Evolutionary conservation across 78 protist genomes (phyloP).

Genomic region (Bodo saltans): DNA sequence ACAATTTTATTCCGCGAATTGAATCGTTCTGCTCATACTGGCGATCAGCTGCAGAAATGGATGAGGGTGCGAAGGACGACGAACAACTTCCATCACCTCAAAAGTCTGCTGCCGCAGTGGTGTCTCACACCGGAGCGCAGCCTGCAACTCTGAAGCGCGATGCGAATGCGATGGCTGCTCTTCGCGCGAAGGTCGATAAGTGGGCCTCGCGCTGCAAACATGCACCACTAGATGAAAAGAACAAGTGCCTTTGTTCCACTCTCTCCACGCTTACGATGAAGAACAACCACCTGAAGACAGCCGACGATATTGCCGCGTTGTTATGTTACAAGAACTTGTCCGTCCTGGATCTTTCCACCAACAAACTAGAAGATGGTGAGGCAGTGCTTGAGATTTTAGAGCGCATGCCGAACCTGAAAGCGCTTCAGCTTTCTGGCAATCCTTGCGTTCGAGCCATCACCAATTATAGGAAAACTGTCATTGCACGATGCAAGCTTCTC

Average conservation of each 20-base stretch:
- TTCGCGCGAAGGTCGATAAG: too few relatives aligned
- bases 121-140: too few relatives aligned
- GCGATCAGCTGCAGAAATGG: background rate
- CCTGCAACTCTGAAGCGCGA: too few relatives aligned
- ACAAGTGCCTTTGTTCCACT: too few relatives aligned
- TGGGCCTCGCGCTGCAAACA: too few relatives aligned
- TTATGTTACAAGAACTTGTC: background rate
- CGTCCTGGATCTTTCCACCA: conserved; percentile 48
- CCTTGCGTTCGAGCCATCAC: conserved; percentile 28
- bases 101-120: too few relatives aligned
- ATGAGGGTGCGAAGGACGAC: too few relatives aligned
- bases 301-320: conserved; percentile 22
- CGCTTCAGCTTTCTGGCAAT: conserved; percentile 38
- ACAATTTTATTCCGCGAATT: conserved; percentile 36
- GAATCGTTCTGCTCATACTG: background rate
- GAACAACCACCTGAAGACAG: conserved; percentile 40
- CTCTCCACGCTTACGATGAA: conserved; percentile 42
- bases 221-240: too few relatives aligned
- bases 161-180: too few relatives aligned
- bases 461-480: conserved; percentile 50
- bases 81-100: too few relatives aligned
- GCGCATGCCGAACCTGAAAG: background rate
- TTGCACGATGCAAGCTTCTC: conserved; percentile 16
- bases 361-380: conserved; percentile 50
- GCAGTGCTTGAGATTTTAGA: conserved; percentile 31